Evolutionary conservation across 768 basidiomycete genomes (phyloP), one percentile per base, ranked within the genome.

Genomic region (Sarcomyxa edulis): DNA sequence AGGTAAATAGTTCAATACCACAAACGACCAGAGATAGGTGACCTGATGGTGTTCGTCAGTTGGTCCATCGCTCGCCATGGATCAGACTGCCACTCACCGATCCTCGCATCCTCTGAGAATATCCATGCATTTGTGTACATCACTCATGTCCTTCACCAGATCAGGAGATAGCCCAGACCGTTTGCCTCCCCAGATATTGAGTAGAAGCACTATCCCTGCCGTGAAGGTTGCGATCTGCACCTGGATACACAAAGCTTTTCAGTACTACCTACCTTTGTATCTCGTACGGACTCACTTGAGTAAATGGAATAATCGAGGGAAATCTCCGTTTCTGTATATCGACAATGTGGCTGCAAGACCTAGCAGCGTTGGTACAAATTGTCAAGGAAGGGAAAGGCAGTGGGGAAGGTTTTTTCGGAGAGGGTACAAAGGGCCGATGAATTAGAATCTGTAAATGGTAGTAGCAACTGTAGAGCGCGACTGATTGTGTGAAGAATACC

Each of bases 291-390:
- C 51, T 5, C 49, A 68, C 72, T 55, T 68, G 66, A 21, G 64
- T 28, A 4, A 52, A 46, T 4, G 63, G 57, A 28, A 63, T 33
- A 3, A 64, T 65, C 25, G 47, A 37, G 1, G 40, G 36, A 11
- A 47, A 55, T 6, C 52, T 61, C 35, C 68, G 60, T 32, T 68
- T 59, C 37, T 74, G 69, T 2, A 75, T 61, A 47, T 90, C 84
- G 25, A 86, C 61, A 15, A 96, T 72, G 48, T 89, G 89, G 12
- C 75, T 78, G 39, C 80, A 85, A 1, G 85, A 85, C 15, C 91
- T 68, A 0, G 91, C 87, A 0, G 92, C 81, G 42, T 91, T 74
- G 8, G 85, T 76, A 56, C 82, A 88, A 39, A 84, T 87, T 0
- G 84, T 79, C 15, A 85, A 65, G 0, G 81, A 85, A 7, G 82